phyloP scores from a whole-genome alignment of 2,329 filamentous ascomycete species.

The Beauveria asiatica region DNA sequence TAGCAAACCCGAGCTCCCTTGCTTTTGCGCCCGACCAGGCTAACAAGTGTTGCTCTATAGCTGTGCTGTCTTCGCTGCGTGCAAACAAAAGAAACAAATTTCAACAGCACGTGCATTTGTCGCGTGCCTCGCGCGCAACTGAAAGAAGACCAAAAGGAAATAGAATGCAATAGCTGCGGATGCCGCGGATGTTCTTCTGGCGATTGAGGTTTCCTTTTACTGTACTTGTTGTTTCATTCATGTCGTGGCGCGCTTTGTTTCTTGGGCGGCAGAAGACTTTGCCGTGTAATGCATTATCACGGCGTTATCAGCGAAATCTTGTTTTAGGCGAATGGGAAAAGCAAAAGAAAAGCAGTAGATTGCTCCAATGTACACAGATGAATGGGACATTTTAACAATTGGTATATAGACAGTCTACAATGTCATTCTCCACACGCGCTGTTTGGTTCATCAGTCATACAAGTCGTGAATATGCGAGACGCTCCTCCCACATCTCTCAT shows the following conservation, averaged over 20 bases:
- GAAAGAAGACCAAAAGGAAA: slow-evolving; percentile 72
- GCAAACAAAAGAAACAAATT: slow-evolving; percentile 99
- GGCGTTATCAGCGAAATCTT: slow-evolving; percentile 3
- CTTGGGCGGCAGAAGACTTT: not conserved
- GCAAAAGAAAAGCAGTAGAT: not conserved
- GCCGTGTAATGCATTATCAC: not conserved
- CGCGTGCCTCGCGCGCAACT: slow-evolving; percentile 83
- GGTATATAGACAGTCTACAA: not conserved
- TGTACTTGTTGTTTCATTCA: not conserved
- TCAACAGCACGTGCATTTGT: slow-evolving; percentile 95
- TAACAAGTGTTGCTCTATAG: slow-evolving; percentile 34
- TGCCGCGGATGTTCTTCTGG: slow-evolving; percentile 84
- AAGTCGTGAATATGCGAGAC: not conserved
- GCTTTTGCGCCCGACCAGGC: slow-evolving; percentile 1
- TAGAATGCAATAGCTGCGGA: slow-evolving; percentile 92
- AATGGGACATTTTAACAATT: not conserved
- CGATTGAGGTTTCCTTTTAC: slow-evolving; percentile 44
- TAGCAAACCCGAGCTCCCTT: too few relatives aligned
- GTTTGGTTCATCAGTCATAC: not conserved
- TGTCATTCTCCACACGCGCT: not conserved
- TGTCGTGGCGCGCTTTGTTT: not conserved
- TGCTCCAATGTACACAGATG: not conserved
- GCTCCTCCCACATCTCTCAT: not conserved
- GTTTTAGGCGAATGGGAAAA: slow-evolving; percentile 2
- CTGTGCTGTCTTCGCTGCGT: slow-evolving; percentile 93